Conservation (phyloP, 129 eudicot genomes). For the Saposhnikovia divaricata region DNA sequence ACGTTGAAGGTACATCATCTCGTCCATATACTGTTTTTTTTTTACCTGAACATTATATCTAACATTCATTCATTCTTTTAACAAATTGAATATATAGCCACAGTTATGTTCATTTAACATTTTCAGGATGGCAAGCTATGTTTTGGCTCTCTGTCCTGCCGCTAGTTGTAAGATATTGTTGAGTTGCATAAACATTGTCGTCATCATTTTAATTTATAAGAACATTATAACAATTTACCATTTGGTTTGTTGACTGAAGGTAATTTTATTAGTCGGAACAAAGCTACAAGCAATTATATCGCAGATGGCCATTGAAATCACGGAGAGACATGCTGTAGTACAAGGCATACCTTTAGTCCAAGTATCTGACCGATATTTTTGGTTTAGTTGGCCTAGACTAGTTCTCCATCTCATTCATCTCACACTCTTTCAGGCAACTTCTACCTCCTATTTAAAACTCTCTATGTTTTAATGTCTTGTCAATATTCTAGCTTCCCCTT, state of each 20-base stretch:
- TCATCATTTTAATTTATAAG: neutral
- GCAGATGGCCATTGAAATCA: conserved; percentile 86
- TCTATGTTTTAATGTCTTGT: neutral
- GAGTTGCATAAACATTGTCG: neutral
- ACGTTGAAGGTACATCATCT: conserved; percentile 51
- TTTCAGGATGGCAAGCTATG: conserved; percentile 63
- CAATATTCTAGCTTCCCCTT: neutral
- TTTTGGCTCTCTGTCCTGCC: conserved; percentile 75
- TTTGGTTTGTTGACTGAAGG: conserved; percentile 30
- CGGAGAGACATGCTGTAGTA: conserved; percentile 80
- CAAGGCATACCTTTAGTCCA: conserved; percentile 91
- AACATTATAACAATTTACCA: conserved; percentile 5
- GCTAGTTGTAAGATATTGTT: conserved; percentile 48
- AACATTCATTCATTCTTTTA: neutral
- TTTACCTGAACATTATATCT: neutral
- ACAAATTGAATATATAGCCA: neutral
- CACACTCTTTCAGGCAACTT: conserved; percentile 70
- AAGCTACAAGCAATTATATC: conserved; percentile 90
- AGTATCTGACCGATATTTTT: conserved; percentile 77
- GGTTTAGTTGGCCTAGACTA: conserved; percentile 70
- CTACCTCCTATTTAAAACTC: neutral
- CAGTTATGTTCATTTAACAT: neutral
- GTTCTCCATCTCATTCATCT: conserved; percentile 75
- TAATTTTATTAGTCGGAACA: conserved; percentile 75
- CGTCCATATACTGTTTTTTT: neutral